Evolutionary conservation across 139 green algal species (phyloP), one percentile per base, ranked within the genome.

Genomic region (Volvox africanus): DNA sequence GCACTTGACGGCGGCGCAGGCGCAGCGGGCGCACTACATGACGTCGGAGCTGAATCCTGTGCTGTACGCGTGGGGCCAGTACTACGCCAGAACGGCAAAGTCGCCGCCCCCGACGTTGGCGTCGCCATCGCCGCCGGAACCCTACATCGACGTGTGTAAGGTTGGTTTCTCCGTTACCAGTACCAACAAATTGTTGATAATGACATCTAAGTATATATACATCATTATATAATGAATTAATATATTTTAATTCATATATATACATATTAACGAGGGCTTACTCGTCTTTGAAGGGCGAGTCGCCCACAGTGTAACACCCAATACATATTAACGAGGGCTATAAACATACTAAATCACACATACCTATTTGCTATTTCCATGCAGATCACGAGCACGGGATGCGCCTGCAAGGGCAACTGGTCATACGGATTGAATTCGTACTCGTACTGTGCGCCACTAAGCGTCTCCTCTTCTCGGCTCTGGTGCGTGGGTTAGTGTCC

Each of bases 61-160:
- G n/a, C 69, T 90, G 44, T 90, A 90, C 71, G n/a, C n/a, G 13
- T 90, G 71, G 71, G 85, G 50, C 24, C 86, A 83, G 86, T 83
- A 83, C 44, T 75, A 75, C n/a, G 86, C 86, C 14, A 22, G 37
- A 20, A 82, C 14, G n/a, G 26, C 26, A 2, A 12, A 11, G 0
- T 50, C 37, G 0, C 86, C 71, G 44, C 86, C 86, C 2, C 71
- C 86, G 22, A 12, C 3, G n/a, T 26, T 55, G n/a, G 65, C 71
- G 50, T 5, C n/a, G n/a, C n/a, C 5, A 14, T 55, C 86, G 44
- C 71, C 71, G 71, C 86, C 86, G 0, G 71, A 90, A 17, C 22
- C 11, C 0, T 67, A 81, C 14, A 80, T 22, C 35, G 55, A 89
- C 35, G 33, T 81, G 6, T 81, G 83, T 65, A 89, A 50, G 83